Percentiles rank a stretch among this genome's conserved stretches.
Evolutionary conservation across 2,329 filamentous ascomycete species (phyloP).

Genomic region (Claviceps sp.): DNA sequence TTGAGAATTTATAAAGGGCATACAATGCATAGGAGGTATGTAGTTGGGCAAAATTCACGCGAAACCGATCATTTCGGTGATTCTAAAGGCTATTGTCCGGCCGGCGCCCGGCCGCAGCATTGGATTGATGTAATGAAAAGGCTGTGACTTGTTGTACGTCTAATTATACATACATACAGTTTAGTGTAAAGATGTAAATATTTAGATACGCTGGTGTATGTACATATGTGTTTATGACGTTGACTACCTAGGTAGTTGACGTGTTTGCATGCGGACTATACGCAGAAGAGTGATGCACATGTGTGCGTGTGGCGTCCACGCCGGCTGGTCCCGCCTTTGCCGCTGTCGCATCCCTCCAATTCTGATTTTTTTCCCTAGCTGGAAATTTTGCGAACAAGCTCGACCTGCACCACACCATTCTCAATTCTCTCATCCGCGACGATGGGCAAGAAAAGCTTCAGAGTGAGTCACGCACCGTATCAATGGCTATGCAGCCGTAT

Average conservation of each 20-base stretch:
- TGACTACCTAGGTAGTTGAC: no score
- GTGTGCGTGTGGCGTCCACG: neutral
- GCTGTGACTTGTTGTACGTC: no score
- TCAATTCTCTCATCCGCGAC: constrained; percentile 10
- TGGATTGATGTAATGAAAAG: no score
- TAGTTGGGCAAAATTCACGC: no score
- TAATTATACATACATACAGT: no score
- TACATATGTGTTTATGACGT: no score
- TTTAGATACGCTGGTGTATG: no score
- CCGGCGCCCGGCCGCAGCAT: no score
- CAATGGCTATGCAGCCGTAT: neutral
- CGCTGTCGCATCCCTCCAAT: neutral
- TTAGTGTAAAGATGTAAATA: no score
- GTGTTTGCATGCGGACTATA: neutral
- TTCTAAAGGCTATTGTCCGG: no score
- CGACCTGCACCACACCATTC: neutral
- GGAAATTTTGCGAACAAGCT: constrained; percentile 1
- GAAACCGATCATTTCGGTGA: no score
- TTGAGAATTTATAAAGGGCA: neutral
- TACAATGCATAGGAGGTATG: neutral
- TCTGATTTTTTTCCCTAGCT: neutral
- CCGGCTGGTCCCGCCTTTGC: neutral
- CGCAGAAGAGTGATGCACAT: neutral
- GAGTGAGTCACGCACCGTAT: constrained; percentile 13
- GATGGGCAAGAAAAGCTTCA: constrained; percentile 25